Evolutionary conservation across 2,329 filamentous ascomycete genomes (phyloP).

Genomic region (Sporothrix luriei): DNA sequence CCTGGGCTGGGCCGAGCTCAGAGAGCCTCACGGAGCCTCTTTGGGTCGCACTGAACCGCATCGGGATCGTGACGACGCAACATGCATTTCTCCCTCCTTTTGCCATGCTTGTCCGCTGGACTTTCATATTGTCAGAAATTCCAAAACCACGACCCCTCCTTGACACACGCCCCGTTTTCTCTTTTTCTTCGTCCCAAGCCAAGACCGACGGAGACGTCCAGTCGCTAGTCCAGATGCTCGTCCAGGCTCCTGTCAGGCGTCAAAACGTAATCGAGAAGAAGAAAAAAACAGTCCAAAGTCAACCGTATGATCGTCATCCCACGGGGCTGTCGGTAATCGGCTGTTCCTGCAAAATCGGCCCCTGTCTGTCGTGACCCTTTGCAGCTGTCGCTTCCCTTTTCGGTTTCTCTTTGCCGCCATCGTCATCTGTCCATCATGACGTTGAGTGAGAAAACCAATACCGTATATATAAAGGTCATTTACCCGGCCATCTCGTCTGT

Average conservation of each 20-base stretch:
- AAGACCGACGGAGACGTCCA: neutral
- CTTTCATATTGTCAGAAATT: neutral
- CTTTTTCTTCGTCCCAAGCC: slow-evolving; percentile 28
- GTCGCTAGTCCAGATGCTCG: neutral
- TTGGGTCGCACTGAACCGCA: neutral
- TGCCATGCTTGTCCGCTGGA: neutral
- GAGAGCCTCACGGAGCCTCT: neutral
- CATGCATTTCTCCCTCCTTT: neutral
- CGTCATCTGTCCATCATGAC: slow-evolving; percentile 1
- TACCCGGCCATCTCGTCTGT: neutral
- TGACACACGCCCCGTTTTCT: slow-evolving; percentile 15
- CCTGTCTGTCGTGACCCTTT: slow-evolving; percentile 1
- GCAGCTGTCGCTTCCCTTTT: neutral
- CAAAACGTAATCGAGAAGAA: neutral
- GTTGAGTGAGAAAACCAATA: neutral
- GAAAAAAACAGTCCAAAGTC: neutral
- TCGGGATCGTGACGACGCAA: neutral
- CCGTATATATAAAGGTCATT: slow-evolving; percentile 24
- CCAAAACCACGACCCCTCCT: neutral
- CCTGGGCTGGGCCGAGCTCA: neutral
- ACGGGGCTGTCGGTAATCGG: neutral
- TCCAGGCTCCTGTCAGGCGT: neutral
- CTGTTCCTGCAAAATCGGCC: neutral
- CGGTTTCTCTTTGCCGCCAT: too few species aligned
- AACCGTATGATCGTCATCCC: slow-evolving; percentile 28